Percentiles rank a stretch among this genome's conserved stretches.
phyloP scores from a whole-genome alignment of 2,329 filamentous ascomycete species.

The Lasiodiplodia citricola region DNA sequence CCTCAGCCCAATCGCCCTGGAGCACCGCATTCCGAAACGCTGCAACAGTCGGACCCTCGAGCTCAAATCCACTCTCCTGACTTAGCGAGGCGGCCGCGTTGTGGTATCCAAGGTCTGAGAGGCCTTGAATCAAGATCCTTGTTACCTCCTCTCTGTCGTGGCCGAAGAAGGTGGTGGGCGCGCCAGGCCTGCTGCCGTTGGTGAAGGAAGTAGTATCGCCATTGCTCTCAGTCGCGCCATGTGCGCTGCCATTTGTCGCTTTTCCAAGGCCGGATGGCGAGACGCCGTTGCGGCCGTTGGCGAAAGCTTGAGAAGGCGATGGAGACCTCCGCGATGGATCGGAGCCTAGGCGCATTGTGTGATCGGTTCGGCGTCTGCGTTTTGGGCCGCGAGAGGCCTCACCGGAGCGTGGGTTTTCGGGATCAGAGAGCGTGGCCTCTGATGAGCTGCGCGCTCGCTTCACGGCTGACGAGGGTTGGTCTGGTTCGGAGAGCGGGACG shows the following conservation, averaged over 20 bases:
- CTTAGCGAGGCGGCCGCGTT: constrained; percentile 75
- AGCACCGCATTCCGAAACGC: constrained; percentile 82
- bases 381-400: constrained; percentile 46
- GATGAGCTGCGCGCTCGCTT: constrained; percentile 44
- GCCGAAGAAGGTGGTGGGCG: constrained; percentile 69
- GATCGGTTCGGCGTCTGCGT: constrained; percentile 49
- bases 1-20: constrained; percentile 79
- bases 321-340: constrained; percentile 44
- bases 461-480: constrained; percentile 26
- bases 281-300: constrained; percentile 48
- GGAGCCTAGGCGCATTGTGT: constrained; percentile 51
- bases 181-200: constrained; percentile 45
- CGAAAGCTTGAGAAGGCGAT: constrained; percentile 43
- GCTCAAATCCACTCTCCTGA: constrained; percentile 81
- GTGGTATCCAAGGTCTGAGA: constrained; percentile 86
- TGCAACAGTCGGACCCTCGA: constrained; percentile 87
- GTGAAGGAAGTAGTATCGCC: constrained; percentile 44
- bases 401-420: constrained; percentile 33
- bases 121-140: constrained; percentile 85
- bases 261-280: constrained; percentile 41
- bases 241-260: constrained; percentile 48
- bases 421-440: constrained; percentile 34
- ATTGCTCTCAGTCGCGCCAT: constrained; percentile 47
- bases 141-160: constrained; percentile 94
- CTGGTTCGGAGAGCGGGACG: constrained; percentile 27